Evolutionary conservation across 2,329 filamentous ascomycete species (phyloP), one percentile per base, ranked within the genome.

Genomic region (Sclerotinia nivalis): DNA sequence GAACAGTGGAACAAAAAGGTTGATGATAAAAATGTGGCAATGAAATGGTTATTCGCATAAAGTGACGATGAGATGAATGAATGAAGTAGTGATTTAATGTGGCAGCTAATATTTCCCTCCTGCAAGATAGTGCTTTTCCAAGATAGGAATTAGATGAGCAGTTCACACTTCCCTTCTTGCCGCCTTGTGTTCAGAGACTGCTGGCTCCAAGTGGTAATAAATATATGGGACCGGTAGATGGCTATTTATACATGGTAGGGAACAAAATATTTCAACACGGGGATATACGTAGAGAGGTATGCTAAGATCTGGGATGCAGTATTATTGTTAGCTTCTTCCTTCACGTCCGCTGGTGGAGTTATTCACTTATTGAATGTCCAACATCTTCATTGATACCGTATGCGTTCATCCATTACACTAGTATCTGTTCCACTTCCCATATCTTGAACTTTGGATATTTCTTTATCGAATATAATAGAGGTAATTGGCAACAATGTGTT

Each of bases 191-290:
- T 22, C 13, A 2, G 6, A 22, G 8, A 4, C 2, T 31, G 31
- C 31, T 31, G 31, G 20, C 2, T 50, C 47, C n/a, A 13, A 18
- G 22, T 25, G 25, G 15, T 18, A 7, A 28, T 25, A 54, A 18
- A 8, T 28, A n/a, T 0, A 15, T 18, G 3, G 2, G 1, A 15
- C 13, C 2, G n/a, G 25, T 18, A 20, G 25, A 28, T 9, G 13
- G 9, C 4, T 9, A 2, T 54, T 31, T 31, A 31, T 31, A 20
- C 20, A 3, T 54, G 2, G n/a, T 2, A 31, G 4, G n/a, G 15
- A 7, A 13, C 4, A 2, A 6, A 1, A 20, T 4, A 20, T 8
- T 2, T 18, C 13, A 15, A 1, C 2, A 31, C 1, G 25, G 2
- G 4, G 0, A 1, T 31, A 13, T 31, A 4, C 2, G 28, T 8